These are phyloP conservation scores for Zygotorulaspora chibaensis DNA, from an alignment of 805 yeast genomes.

Conservation along the genomic window DNA sequence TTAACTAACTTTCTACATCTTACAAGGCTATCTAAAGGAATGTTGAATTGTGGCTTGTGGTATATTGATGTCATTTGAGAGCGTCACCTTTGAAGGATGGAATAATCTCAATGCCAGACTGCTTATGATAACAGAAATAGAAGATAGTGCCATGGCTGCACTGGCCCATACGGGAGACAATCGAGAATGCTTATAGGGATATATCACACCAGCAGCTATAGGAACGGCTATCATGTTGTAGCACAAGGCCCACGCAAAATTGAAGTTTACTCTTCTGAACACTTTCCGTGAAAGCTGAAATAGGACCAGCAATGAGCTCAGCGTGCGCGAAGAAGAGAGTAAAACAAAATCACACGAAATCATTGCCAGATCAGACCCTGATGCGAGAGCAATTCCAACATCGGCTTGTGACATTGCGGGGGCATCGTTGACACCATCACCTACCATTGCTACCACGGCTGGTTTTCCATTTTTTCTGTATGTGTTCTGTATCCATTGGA, in stretches of 20 bases:
- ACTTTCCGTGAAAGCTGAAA: conserved; percentile 49
- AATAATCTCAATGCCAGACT: conserved; percentile 50
- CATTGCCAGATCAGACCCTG: conserved; percentile 73
- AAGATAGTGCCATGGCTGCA: conserved; percentile 60
- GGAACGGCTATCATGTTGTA: conserved; percentile 58
- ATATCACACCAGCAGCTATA: conserved; percentile 63
- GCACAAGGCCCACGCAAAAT: conserved; percentile 56
- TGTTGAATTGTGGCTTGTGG: conserved; percentile 1
- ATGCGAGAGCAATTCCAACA: conserved; percentile 71
- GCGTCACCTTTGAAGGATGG: conserved; percentile 31
- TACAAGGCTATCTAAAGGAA: background rate
- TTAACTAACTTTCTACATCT: too few species aligned
- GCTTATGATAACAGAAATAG: conserved; percentile 54
- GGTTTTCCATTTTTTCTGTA: conserved; percentile 22
- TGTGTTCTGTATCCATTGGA: conserved; percentile 51
- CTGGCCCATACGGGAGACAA: conserved; percentile 63
- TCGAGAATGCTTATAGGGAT: conserved; percentile 51
- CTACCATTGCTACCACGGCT: conserved; percentile 63
- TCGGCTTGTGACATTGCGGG: conserved; percentile 74
- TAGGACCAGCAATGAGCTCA: conserved; percentile 50
- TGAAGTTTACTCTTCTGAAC: conserved; percentile 50
- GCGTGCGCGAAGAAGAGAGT: conserved; percentile 48
- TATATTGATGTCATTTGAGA: background rate
- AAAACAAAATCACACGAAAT: conserved; percentile 72
- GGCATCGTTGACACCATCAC: conserved; percentile 82